A percentile compares a stretch with the other conserved stretches of the same genome.
Conservation (phyloP, 164 flowering plant species). For the Litsea cubeba region DNA sequence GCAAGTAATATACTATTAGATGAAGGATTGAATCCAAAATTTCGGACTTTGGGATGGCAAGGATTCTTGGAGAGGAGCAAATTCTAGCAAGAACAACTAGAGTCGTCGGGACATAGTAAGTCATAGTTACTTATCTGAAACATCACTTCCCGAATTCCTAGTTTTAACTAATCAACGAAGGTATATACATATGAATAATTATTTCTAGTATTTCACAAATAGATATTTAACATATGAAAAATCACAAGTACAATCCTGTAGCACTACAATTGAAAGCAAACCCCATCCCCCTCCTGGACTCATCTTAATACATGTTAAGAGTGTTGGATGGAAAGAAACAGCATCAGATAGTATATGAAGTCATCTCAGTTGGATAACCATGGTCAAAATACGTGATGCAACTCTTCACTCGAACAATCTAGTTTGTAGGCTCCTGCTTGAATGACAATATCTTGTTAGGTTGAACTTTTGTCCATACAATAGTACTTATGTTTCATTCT, state of each 20-base stretch:
- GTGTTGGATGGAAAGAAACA: background rate
- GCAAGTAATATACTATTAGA: no score
- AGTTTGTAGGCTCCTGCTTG: no score
- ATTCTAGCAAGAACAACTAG: constrained; percentile 18
- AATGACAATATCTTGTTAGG: background rate
- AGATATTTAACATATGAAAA: background rate
- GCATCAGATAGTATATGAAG: no score
- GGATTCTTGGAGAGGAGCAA: constrained; percentile 9
- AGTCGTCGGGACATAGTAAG: constrained; percentile 44
- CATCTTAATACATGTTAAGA: background rate
- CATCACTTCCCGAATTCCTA: background rate
- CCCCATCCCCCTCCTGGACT: background rate
- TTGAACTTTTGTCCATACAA: background rate
- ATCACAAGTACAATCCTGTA: background rate
- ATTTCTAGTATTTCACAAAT: background rate
- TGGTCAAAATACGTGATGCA: no score
- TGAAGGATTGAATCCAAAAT: no score
- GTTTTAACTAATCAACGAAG: background rate
- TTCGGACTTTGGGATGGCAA: no score
- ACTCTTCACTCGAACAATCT: no score
- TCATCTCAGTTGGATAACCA: no score
- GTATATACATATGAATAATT: background rate
- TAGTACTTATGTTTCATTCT: background rate
- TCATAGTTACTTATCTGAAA: background rate
- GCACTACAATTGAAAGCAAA: background rate